Evolutionary conservation across 1,284 basidiomycete species (phyloP).

Genomic region (Cerioporus squamosus): DNA sequence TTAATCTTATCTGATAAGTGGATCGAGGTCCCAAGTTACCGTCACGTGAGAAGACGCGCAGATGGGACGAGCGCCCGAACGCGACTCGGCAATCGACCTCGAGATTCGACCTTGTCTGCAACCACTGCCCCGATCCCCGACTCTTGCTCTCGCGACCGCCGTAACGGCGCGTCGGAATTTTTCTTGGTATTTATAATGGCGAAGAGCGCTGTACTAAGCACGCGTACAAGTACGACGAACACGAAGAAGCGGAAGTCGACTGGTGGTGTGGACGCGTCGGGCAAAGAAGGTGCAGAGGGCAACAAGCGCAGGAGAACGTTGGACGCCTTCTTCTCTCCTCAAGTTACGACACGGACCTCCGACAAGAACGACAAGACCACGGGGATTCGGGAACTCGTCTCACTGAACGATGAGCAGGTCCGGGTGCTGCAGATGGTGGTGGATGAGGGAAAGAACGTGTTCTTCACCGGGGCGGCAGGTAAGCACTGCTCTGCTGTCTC

Average conservation of each 20-base stretch:
- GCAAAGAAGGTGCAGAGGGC: conserved; percentile 38
- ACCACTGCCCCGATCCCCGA: not conserved
- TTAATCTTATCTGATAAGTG: conserved; percentile 14
- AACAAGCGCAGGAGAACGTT: conserved; percentile 40
- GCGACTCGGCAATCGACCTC: conserved; percentile 2
- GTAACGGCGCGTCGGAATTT: not conserved
- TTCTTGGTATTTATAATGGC: conserved; percentile 15
- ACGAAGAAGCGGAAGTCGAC: conserved; percentile 48
- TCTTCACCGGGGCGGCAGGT: conserved; percentile 60
- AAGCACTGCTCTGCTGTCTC: conserved; percentile 12
- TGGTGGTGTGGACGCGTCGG: conserved; percentile 28
- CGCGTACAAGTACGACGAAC: conserved; percentile 19
- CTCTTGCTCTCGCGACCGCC: not conserved
- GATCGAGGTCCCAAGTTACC: conserved; percentile 5
- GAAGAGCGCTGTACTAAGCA: conserved; percentile 10
- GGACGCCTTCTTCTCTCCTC: conserved; percentile 49
- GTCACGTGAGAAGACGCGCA: conserved; percentile 22
- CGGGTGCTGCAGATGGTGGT: conserved; percentile 49
- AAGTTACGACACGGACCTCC: conserved; percentile 37
- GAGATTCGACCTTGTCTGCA: not conserved
- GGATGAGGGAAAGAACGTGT: conserved; percentile 51
- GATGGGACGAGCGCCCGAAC: not conserved
- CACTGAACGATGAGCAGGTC: conserved; percentile 49
- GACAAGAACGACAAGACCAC: conserved; percentile 33
- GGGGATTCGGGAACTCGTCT: conserved; percentile 34